Percentiles rank a stretch among this genome's conserved stretches.
Evolutionary conservation across 1,139 yeast genomes (phyloP).

Genomic region (Suhomyces guaymorum): DNA sequence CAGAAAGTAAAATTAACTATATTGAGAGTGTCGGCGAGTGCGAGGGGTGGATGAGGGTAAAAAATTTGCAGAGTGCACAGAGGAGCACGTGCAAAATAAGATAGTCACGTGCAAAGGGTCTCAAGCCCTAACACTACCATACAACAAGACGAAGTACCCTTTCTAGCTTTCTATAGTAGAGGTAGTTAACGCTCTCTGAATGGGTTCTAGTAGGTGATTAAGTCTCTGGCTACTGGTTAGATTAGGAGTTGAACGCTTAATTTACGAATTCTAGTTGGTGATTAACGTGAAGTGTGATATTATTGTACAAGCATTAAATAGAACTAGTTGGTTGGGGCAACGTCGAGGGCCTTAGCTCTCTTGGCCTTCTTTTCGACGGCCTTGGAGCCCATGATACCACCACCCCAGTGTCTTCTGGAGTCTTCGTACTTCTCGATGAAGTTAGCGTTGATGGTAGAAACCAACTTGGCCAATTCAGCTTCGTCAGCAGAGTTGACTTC

Average conservation of each 20-base stretch:
- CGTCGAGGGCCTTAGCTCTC: conserved; percentile 45
- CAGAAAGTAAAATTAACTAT: conserved; percentile 10
- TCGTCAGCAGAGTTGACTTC: conserved; percentile 94
- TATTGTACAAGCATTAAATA: conserved; percentile 8
- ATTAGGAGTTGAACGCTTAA: too few relatives aligned
- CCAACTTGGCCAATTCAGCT: conserved; percentile 87
- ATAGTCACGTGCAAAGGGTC: conserved; percentile 15
- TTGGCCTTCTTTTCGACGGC: conserved; percentile 69
- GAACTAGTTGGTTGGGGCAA: conserved; percentile 18
- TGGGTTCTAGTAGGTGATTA: too few relatives aligned
- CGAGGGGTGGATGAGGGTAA: conserved; percentile 6
- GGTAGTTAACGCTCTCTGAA: too few relatives aligned
- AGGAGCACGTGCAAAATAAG: conserved; percentile 4
- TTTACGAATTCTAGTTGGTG: too few relatives aligned
- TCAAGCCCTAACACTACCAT: conserved; percentile 17
- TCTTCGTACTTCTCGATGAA: conserved; percentile 92
- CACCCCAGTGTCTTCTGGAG: conserved; percentile 98
- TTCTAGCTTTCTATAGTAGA: too few relatives aligned
- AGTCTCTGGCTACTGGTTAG: too few relatives aligned
- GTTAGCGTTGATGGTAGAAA: conserved; percentile 91
- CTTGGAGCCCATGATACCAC: conserved; percentile 96
- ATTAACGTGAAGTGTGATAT: not conserved
- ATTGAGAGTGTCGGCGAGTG: conserved; percentile 7
- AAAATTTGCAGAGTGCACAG: conserved; percentile 10
- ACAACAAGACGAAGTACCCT: too few relatives aligned